Evolutionary conservation across 139 green algal species (phyloP).

Genomic region (Monoraphidium neglectum): DNA sequence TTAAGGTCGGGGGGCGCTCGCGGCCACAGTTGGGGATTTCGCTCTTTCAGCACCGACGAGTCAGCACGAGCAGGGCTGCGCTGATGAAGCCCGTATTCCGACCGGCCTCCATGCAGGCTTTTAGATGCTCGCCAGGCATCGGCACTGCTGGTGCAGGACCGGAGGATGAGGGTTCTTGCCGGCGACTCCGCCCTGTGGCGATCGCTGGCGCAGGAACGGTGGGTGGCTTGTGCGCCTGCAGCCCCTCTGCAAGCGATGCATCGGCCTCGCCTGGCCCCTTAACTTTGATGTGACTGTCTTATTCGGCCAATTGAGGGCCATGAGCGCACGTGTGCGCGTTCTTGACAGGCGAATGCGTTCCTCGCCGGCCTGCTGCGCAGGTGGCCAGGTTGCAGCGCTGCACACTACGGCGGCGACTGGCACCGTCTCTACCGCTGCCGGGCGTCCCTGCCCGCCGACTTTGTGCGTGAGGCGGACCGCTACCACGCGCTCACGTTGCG

Average conservation of each 20-base stretch:
- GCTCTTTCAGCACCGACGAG: no score
- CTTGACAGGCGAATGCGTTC: no score
- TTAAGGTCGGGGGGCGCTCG: no score
- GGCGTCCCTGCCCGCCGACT: not conserved
- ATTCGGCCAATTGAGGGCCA: no score
- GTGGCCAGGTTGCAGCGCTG: not conserved
- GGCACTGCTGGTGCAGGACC: constrained; percentile 11
- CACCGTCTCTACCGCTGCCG: constrained; percentile 8
- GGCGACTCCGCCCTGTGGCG: constrained; percentile 3
- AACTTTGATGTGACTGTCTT: no score
- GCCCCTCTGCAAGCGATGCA: no score
- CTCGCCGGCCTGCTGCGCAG: not conserved
- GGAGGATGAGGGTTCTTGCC: not conserved
- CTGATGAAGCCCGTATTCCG: no score
- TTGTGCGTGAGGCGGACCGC: not conserved
- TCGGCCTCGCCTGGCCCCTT: no score
- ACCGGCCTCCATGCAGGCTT: constrained; percentile 9
- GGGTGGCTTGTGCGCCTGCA: no score
- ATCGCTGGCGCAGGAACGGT: not conserved
- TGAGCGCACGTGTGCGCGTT: no score
- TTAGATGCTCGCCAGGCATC: constrained; percentile 1
- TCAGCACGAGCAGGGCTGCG: no score
- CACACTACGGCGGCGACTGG: constrained; percentile 14
- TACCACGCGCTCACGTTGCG: not conserved
- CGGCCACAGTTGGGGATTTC: no score